phyloP scores from a whole-genome alignment of 306 rosid species.

The Urtica urens region DNA sequence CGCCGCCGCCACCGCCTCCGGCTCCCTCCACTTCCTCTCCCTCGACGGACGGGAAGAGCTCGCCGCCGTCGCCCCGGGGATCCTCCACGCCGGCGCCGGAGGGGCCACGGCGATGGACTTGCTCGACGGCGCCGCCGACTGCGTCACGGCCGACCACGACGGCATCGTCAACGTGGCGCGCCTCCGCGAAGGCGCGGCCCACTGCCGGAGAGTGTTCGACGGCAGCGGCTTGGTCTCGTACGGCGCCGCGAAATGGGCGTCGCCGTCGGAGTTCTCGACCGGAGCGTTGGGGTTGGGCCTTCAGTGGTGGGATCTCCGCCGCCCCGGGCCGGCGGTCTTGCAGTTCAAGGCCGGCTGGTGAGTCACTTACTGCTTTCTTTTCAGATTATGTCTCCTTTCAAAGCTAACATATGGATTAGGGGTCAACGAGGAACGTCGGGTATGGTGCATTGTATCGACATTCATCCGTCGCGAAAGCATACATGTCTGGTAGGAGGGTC shows the following conservation, averaged over 20 bases:
- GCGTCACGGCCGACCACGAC: slow-evolving; percentile 74
- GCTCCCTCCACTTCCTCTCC: slow-evolving; percentile 58
- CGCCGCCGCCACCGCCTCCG: slow-evolving; percentile 42
- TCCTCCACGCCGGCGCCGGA: slow-evolving; percentile 34
- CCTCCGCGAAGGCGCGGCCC: slow-evolving; percentile 37
- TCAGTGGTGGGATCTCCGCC: slow-evolving; percentile 96
- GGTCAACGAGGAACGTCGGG: slow-evolving; percentile 47
- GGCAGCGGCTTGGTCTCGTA: slow-evolving; percentile 73
- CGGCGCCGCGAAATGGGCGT: slow-evolving; percentile 73
- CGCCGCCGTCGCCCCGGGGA: slow-evolving; percentile 43
- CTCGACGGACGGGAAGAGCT: slow-evolving; percentile 33
- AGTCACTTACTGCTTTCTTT: slow-evolving; percentile 13
- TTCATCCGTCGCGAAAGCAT: slow-evolving; percentile 84
- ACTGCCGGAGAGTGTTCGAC: slow-evolving; percentile 40
- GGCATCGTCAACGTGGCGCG: slow-evolving; percentile 65
- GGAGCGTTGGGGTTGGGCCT: slow-evolving; percentile 73
- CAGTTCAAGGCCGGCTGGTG: slow-evolving; percentile 79
- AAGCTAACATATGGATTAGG: slow-evolving; percentile 26
- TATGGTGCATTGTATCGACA: slow-evolving; percentile 78
- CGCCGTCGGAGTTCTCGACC: slow-evolving; percentile 75
- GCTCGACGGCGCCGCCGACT: slow-evolving; percentile 52
- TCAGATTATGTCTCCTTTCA: too few species aligned
- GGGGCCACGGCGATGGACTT: slow-evolving; percentile 46
- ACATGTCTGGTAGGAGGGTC: slow-evolving; percentile 92
- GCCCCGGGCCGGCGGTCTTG: slow-evolving; percentile 70